A percentile compares a stretch with the other conserved stretches of the same genome.
Conservation (phyloP, 306 rosid genomes). For the Glycyrrhiza uralensis region DNA sequence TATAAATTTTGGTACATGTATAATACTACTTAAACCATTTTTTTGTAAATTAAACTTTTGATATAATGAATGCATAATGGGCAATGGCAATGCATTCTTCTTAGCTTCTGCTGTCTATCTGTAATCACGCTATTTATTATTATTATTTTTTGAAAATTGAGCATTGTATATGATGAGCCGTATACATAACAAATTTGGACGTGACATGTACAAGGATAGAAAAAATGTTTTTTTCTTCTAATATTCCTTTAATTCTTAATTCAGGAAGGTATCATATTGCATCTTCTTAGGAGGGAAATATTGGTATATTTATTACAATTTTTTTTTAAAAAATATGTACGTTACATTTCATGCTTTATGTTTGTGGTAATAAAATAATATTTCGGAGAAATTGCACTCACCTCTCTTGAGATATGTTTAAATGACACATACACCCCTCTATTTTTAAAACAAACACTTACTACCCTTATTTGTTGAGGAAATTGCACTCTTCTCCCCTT, state of each 20-base stretch:
- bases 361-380: neutral
- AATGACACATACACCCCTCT: no score
- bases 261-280: neutral
- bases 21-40: neutral
- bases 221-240: neutral
- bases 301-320: neutral
- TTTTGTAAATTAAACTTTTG: slow-evolving; percentile 13
- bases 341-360: neutral
- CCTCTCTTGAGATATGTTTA: no score
- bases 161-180: neutral
- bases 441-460: no score
- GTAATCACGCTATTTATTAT: no score
- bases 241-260: neutral
- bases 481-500: no score
- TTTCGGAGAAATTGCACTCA: neutral
- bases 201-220: neutral
- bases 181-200: neutral
- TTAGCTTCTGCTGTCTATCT: neutral
- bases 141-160: neutral
- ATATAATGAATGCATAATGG: neutral
- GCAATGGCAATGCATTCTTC: neutral
- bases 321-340: neutral
- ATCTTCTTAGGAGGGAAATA: neutral
- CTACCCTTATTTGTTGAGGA: no score
- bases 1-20: slow-evolving; percentile 20